Percentiles rank a stretch among this genome's conserved stretches.
Conservation (phyloP, 306 rosid genomes). For the Benincasa hispida region DNA sequence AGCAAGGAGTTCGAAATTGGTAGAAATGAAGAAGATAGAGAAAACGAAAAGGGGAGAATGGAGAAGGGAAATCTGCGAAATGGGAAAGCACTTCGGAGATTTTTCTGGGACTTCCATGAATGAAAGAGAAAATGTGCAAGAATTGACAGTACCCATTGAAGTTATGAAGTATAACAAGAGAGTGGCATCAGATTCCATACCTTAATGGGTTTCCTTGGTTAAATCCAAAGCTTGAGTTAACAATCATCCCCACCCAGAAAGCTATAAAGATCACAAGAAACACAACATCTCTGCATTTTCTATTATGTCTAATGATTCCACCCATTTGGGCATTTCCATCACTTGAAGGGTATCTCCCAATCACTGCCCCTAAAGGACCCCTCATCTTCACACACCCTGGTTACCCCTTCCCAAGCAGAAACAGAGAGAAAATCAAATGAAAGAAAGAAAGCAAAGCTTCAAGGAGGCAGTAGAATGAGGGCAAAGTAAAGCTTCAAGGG, state of each 20-base stretch:
- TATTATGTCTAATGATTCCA: slow-evolving; percentile 68
- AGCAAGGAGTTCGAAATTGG: neutral
- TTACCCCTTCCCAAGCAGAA: slow-evolving; percentile 2
- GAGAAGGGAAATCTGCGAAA: neutral
- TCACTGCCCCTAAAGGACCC: slow-evolving; percentile 89
- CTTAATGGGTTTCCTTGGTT: slow-evolving; percentile 82
- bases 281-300: slow-evolving; percentile 75
- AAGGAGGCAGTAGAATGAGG: slow-evolving; percentile 13
- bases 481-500: neutral
- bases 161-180: slow-evolving; percentile 11
- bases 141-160: slow-evolving; percentile 9
- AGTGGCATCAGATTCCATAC: slow-evolving; percentile 23
- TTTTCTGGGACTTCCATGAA: neutral
- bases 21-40: neutral
- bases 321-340: slow-evolving; percentile 70
- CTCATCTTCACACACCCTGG: slow-evolving; percentile 34
- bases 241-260: slow-evolving; percentile 92
- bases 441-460: neutral
- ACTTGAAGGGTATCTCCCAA: slow-evolving; percentile 88
- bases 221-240: slow-evolving; percentile 91
- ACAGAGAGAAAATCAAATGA: slow-evolving; percentile 1
- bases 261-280: slow-evolving; percentile 68
- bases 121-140: slow-evolving; percentile 6
- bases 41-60: neutral
- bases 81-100: neutral